A percentile compares a stretch with the other conserved stretches of the same genome.
phyloP scores from a whole-genome alignment of 805 yeast genomes.

The Torulaspora delbrueckii region DNA sequence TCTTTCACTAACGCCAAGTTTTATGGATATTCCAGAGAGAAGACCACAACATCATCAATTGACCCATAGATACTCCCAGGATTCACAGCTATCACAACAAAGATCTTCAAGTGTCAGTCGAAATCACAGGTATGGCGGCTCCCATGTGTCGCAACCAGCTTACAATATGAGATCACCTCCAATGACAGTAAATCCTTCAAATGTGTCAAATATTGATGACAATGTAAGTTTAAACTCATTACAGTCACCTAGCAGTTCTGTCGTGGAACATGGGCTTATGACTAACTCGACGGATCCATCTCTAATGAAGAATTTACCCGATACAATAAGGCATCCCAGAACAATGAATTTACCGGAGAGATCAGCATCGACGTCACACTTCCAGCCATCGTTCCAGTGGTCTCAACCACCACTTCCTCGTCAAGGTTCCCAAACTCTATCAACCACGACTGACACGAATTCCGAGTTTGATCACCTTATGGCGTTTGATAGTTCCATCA shows the following conservation, averaged over 20 bases:
- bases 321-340: conserved; percentile 11
- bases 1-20: conserved; percentile 39
- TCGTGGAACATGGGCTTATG: conserved; percentile 5
- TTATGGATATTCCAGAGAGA: conserved; percentile 37
- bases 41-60: conserved; percentile 2
- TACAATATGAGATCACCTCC: conserved; percentile 10
- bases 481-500: conserved; percentile 1
- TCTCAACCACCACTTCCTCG: conserved; percentile 2
- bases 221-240: conserved; percentile 12
- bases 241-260: conserved; percentile 16
- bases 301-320: conserved; percentile 5
- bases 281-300: conserved; percentile 3
- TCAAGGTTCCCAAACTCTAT: conserved; percentile 5
- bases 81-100: conserved; percentile 7
- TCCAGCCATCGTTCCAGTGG: conserved; percentile 1
- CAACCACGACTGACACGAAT: conserved; percentile 1
- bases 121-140: conserved; percentile 16
- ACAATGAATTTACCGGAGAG: conserved; percentile 1
- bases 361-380: neutral
- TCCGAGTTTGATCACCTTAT: conserved; percentile 9
- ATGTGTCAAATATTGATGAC: conserved; percentile 18
- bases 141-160: conserved; percentile 5
- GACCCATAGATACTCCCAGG: conserved; percentile 2
- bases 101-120: conserved; percentile 22
- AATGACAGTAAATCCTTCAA: conserved; percentile 17